Conservation (phyloP, 306 rosid genomes). For the Pachyrhizus erosus region DNA sequence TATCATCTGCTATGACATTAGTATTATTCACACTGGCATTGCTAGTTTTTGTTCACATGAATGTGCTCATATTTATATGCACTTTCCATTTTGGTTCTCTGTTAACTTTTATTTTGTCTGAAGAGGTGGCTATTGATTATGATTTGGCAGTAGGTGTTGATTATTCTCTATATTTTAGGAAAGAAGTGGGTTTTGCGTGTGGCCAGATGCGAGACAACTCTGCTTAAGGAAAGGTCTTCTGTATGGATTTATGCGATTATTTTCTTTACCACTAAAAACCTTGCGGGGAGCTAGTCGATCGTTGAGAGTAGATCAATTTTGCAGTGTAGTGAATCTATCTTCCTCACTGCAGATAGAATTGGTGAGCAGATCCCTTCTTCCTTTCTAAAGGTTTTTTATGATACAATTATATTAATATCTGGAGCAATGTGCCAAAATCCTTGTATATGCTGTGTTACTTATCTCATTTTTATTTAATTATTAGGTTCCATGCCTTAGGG, state of each 20-base stretch:
- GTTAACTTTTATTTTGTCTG: no score
- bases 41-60: slow-evolving; percentile 2
- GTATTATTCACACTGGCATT: slow-evolving; percentile 14
- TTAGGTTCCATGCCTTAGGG: slow-evolving; percentile 92
- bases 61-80: not conserved
- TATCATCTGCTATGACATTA: not conserved
- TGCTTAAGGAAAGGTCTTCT: slow-evolving; percentile 74
- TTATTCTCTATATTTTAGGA: slow-evolving; percentile 52
- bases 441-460: not conserved
- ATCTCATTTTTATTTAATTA: slow-evolving; percentile 31
- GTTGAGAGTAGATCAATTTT: slow-evolving; percentile 77
- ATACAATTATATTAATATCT: slow-evolving; percentile 7
- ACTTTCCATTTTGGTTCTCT: not conserved
- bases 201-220: slow-evolving; percentile 87
- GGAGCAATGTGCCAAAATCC: not conserved
- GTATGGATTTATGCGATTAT: slow-evolving; percentile 78
- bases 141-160: slow-evolving; percentile 38
- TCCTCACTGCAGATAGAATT: slow-evolving; percentile 89
- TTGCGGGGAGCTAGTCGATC: slow-evolving; percentile 92
- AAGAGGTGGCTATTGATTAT: not conserved
- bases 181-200: slow-evolving; percentile 67
- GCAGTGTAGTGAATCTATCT: slow-evolving; percentile 88
- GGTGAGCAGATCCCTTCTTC: slow-evolving; percentile 58
- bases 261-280: slow-evolving; percentile 84
- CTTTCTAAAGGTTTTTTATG: not conserved